phyloP scores from a whole-genome alignment of 768 basidiomycete genomes.

The Rhizopogon salebrosus region DNA sequence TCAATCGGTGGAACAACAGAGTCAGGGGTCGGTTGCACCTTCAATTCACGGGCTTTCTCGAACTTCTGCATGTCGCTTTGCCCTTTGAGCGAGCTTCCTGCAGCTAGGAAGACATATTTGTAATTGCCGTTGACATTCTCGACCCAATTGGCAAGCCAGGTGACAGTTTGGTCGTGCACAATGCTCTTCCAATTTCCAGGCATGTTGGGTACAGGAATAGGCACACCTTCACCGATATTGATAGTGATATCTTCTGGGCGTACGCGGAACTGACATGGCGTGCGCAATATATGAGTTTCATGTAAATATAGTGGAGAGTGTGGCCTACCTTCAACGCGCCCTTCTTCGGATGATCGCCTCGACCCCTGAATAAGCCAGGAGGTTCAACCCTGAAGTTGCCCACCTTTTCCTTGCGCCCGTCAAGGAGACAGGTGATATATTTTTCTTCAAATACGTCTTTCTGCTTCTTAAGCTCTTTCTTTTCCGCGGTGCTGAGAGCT shows the following conservation, averaged over 20 bases:
- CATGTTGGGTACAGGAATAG: slow-evolving; percentile 83
- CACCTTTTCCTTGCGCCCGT: slow-evolving; percentile 96
- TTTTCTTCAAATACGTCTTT: slow-evolving; percentile 82
- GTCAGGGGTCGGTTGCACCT: slow-evolving; percentile 43
- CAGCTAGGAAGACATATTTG: slow-evolving; percentile 97
- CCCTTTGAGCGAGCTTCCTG: slow-evolving; percentile 96
- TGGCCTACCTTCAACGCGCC: slow-evolving; percentile 81
- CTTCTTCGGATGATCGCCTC: slow-evolving; percentile 98
- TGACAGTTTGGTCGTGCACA: slow-evolving; percentile 91
- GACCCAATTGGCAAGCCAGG: slow-evolving; percentile 98
- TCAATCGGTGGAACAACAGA: slow-evolving; percentile 5
- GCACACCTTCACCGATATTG: slow-evolving; percentile 79
- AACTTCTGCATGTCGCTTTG: slow-evolving; percentile 98
- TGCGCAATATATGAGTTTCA: slow-evolving; percentile 1
- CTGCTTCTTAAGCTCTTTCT: slow-evolving; percentile 84
- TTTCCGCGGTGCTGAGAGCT: slow-evolving; percentile 74
- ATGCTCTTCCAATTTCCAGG: slow-evolving; percentile 89
- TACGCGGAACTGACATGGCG: slow-evolving; percentile 63
- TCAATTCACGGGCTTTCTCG: slow-evolving; percentile 94
- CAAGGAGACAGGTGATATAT: slow-evolving; percentile 82
- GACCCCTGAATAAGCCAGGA: slow-evolving; percentile 95
- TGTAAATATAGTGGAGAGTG: not conserved
- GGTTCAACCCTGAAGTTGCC: slow-evolving; percentile 99
- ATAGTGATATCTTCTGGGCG: slow-evolving; percentile 93
- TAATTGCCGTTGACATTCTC: slow-evolving; percentile 95